A percentile compares a stretch with the other conserved stretches of the same genome.
Evolutionary conservation across 2,329 filamentous ascomycete genomes (phyloP).

Genomic region (Xylariaceae sp.): DNA sequence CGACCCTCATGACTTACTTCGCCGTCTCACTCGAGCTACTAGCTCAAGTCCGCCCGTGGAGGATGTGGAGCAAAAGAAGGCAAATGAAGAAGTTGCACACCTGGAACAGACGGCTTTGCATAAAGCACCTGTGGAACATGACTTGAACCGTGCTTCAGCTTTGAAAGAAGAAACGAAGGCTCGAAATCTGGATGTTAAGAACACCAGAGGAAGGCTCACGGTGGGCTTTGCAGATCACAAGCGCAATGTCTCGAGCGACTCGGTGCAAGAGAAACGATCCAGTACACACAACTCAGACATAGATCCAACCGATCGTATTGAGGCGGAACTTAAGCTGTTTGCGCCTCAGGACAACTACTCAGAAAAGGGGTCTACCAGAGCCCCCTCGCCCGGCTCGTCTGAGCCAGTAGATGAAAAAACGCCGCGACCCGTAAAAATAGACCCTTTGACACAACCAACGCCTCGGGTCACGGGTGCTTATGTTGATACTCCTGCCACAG

Average conservation of each 20-base stretch:
- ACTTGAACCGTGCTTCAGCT: constrained; percentile 17
- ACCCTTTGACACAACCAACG: constrained; percentile 50
- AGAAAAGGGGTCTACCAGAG: constrained; percentile 52
- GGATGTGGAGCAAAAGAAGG: constrained; percentile 17
- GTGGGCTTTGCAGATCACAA: constrained; percentile 48
- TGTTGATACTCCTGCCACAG: constrained; percentile 53
- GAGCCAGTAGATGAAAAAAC: constrained; percentile 42
- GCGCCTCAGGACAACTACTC: constrained; percentile 54
- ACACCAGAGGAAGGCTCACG: constrained; percentile 34
- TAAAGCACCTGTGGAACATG: constrained; percentile 12
- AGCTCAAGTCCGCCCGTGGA: constrained; percentile 42
- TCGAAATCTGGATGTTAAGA: constrained; percentile 27
- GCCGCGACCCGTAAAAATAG: constrained; percentile 43
- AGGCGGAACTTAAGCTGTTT: constrained; percentile 56
- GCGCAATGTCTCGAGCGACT: constrained; percentile 45
- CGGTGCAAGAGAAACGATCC: constrained; percentile 46
- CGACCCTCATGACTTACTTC: constrained; percentile 49
- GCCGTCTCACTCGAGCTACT: constrained; percentile 46
- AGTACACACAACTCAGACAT: constrained; percentile 48
- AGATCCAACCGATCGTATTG: constrained; percentile 56
- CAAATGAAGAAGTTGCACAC: constrained; percentile 9
- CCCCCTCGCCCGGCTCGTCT: constrained; percentile 44
- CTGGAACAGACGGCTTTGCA: constrained; percentile 11
- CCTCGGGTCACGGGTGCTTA: constrained; percentile 55
- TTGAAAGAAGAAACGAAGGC: constrained; percentile 21